These are phyloP conservation scores for Capsicum chinense DNA, from an alignment of 257 asterid genomes.

Conservation along the genomic window DNA sequence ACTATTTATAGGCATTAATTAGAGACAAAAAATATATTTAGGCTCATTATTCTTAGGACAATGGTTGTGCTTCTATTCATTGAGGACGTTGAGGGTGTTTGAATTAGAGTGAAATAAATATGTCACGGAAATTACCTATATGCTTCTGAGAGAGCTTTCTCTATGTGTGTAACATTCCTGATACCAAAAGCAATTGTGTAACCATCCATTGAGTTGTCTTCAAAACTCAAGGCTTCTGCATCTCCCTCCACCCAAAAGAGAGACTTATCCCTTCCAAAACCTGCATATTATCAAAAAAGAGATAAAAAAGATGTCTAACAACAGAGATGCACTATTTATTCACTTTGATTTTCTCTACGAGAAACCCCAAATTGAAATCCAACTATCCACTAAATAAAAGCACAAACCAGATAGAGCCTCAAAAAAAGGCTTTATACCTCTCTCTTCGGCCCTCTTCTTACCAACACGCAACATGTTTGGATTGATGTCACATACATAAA, in stretches of 20 bases:
- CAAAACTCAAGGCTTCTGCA: slow-evolving; percentile 84
- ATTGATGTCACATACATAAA: slow-evolving; percentile 85
- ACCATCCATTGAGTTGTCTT: slow-evolving; percentile 83
- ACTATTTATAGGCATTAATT: background rate
- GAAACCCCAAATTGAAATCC: slow-evolving; percentile 15
- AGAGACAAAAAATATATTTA: background rate
- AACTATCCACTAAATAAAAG: background rate
- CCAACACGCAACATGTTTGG: slow-evolving; percentile 89
- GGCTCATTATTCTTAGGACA: background rate
- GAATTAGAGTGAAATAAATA: background rate
- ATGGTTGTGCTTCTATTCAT: background rate
- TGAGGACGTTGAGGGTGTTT: background rate
- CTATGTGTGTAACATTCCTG: slow-evolving; percentile 92
- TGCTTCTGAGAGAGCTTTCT: slow-evolving; percentile 90
- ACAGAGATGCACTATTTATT: background rate
- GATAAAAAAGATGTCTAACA: background rate
- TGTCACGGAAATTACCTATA: slow-evolving; percentile 55
- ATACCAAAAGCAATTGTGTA: slow-evolving; percentile 98
- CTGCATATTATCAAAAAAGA: slow-evolving; percentile 39
- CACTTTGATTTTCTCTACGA: background rate
- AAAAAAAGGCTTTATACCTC: slow-evolving; percentile 47
- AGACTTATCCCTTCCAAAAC: slow-evolving; percentile 60
- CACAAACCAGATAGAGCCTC: background rate
- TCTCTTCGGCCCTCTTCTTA: slow-evolving; percentile 77
- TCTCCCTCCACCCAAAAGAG: slow-evolving; percentile 95